Evolutionary conservation across 768 basidiomycete species (phyloP).

Genomic region (Multifurca ochricompacta): DNA sequence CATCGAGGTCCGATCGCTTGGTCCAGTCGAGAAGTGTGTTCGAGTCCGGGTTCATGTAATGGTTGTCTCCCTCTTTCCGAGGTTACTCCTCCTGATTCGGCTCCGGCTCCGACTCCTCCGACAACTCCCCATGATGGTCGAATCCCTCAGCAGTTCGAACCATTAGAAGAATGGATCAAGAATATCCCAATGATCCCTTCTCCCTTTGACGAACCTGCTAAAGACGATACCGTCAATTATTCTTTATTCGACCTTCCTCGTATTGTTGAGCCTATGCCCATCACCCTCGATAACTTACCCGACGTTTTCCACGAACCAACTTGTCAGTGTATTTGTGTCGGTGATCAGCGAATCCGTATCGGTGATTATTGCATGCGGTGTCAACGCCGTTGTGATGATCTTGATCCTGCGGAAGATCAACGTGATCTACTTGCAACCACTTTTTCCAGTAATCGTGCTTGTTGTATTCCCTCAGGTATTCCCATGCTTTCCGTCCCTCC

Average conservation of each 20-base stretch:
- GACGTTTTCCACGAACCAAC: conserved; percentile 27
- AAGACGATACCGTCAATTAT: not conserved
- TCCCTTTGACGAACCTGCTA: conserved; percentile 3
- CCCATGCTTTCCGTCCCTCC: conserved; percentile 10
- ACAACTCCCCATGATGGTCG: conserved; percentile 19
- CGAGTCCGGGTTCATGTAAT: conserved; percentile 11
- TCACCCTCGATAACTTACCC: conserved; percentile 15
- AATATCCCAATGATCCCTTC: conserved; percentile 14
- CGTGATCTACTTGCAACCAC: not conserved
- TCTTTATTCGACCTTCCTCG: conserved; percentile 4
- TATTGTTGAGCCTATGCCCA: conserved; percentile 17
- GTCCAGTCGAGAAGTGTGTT: conserved; percentile 15
- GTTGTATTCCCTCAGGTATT: conserved; percentile 2
- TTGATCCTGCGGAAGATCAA: conserved; percentile 7
- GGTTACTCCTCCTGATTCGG: conserved; percentile 12
- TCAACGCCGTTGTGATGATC: conserved; percentile 15
- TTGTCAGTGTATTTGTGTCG: conserved; percentile 7
- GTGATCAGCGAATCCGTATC: conserved; percentile 4
- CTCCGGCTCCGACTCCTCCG: conserved; percentile 20
- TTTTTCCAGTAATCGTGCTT: not conserved
- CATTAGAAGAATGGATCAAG: conserved; percentile 20
- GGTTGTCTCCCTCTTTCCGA: conserved; percentile 15
- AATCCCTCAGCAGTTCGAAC: conserved; percentile 15
- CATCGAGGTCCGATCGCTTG: conserved; percentile 18
- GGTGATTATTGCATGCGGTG: conserved; percentile 15